Conservation (phyloP, 164 flowering plant species). For the Macadamia integrifolia region DNA sequence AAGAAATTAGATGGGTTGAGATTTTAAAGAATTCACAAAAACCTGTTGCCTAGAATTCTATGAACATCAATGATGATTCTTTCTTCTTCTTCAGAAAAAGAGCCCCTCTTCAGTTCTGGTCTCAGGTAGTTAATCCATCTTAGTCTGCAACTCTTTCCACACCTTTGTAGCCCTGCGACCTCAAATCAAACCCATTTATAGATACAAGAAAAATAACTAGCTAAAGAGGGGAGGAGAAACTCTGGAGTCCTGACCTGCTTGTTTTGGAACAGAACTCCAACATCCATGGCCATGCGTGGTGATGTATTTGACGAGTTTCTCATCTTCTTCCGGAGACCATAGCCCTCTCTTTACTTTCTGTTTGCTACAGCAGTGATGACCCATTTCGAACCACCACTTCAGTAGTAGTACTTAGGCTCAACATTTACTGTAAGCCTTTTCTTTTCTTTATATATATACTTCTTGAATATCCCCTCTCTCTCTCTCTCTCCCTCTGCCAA, state of each 20-base stretch:
- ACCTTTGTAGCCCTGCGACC: slow-evolving; percentile 36
- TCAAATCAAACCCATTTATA: background rate
- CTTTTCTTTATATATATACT: background rate
- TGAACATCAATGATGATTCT: slow-evolving; percentile 37
- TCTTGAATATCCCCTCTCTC: too few relatives aligned
- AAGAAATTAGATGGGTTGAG: background rate
- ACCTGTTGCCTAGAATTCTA: slow-evolving; percentile 43
- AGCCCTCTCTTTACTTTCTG: slow-evolving; percentile 44
- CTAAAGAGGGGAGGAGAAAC: background rate
- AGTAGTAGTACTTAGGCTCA: background rate
- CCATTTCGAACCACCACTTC: slow-evolving; percentile 16
- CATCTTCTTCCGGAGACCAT: slow-evolving; percentile 51
- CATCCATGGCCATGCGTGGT: slow-evolving; percentile 39
- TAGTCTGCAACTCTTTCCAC: slow-evolving; percentile 45
- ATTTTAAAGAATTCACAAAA: background rate
- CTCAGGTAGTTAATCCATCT: slow-evolving; percentile 47
- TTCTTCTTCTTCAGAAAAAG: slow-evolving; percentile 39
- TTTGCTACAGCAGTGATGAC: slow-evolving; percentile 41
- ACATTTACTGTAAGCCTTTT: background rate
- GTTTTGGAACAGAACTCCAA: slow-evolving; percentile 42
- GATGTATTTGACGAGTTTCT: slow-evolving; percentile 33
- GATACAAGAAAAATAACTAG: background rate
- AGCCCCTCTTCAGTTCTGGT: slow-evolving; percentile 41
- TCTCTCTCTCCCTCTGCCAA: too few relatives aligned
- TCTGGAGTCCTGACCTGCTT: slow-evolving; percentile 21